A percentile compares a stretch with the other conserved stretches of the same genome.
Evolutionary conservation across 2,329 filamentous ascomycete species (phyloP).

Genomic region (Metarhizium album): DNA sequence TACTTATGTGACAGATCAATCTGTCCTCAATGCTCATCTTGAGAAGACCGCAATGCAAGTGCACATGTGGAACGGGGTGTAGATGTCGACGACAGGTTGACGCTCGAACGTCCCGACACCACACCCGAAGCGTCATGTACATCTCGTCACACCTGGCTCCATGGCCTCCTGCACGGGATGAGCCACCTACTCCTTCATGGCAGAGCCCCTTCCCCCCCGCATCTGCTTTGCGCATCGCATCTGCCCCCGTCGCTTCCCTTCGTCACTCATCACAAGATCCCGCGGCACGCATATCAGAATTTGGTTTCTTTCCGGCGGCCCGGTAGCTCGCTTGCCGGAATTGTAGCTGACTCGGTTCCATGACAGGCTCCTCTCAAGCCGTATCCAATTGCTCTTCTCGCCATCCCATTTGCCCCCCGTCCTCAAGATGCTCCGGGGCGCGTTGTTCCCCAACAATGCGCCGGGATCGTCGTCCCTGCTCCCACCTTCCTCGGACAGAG

Average conservation of each 20-base stretch:
- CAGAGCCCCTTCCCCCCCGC: background rate
- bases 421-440: slow-evolving; percentile 60
- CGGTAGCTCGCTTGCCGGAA: too few relatives aligned
- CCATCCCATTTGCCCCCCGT: slow-evolving; percentile 53
- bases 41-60: background rate
- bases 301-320: background rate
- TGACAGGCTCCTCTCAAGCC: slow-evolving; percentile 47
- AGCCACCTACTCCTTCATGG: background rate
- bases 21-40: background rate
- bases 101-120: background rate
- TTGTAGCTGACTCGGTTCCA: slow-evolving; percentile 14
- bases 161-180: background rate
- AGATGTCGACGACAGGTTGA: background rate
- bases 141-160: slow-evolving; percentile 1
- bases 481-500: slow-evolving; percentile 48
- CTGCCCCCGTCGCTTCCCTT: background rate
- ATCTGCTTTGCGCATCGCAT: background rate
- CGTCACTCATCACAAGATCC: slow-evolving; percentile 4
- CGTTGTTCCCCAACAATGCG: slow-evolving; percentile 79
- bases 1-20: background rate
- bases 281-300: background rate
- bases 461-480: slow-evolving; percentile 53
- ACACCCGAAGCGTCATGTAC: background rate
- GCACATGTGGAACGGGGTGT: background rate
- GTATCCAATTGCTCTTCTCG: slow-evolving; percentile 48